These are phyloP conservation scores for Gonapodya prolifera DNA, from an alignment of 192 early-diverging fungal species.

Conservation along the genomic window DNA sequence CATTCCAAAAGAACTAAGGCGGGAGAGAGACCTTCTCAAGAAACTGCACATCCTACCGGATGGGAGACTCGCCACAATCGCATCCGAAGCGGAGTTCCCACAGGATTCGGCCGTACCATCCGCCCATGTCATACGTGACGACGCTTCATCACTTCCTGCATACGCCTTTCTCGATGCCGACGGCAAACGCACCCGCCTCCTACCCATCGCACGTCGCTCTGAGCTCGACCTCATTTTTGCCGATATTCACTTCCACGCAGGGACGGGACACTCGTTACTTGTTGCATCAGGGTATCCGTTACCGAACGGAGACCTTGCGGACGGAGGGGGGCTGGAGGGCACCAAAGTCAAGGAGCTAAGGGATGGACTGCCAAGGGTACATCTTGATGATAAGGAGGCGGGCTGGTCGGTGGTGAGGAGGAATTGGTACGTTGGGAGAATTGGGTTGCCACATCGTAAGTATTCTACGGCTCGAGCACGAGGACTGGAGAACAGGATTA, in stretches of 20 bases:
- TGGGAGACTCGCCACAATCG: not conserved
- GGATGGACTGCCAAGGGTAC: not conserved
- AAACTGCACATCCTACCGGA: not conserved
- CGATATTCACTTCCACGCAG: not conserved
- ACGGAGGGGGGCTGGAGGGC: not conserved
- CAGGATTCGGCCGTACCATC: not conserved
- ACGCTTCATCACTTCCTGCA: too few species aligned
- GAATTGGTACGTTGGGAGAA: not conserved
- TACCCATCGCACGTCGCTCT: not conserved
- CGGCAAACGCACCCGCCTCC: not conserved
- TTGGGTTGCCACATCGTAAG: not conserved
- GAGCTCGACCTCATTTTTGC: not conserved
- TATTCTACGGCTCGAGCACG: not conserved
- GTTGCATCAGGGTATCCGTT: not conserved
- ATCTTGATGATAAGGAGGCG: not conserved
- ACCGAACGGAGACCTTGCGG: not conserved
- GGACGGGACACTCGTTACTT: not conserved
- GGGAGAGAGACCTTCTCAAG: not conserved
- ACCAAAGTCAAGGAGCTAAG: not conserved
- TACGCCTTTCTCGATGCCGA: not conserved
- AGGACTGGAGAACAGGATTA: not conserved
- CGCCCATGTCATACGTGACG: too few species aligned
- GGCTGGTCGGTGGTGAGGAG: not conserved
- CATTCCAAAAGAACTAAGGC: not conserved
- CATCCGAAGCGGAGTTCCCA: not conserved